Conservation (phyloP, 2,329 filamentous ascomycete genomes). For the Claviceps pazoutovae region DNA sequence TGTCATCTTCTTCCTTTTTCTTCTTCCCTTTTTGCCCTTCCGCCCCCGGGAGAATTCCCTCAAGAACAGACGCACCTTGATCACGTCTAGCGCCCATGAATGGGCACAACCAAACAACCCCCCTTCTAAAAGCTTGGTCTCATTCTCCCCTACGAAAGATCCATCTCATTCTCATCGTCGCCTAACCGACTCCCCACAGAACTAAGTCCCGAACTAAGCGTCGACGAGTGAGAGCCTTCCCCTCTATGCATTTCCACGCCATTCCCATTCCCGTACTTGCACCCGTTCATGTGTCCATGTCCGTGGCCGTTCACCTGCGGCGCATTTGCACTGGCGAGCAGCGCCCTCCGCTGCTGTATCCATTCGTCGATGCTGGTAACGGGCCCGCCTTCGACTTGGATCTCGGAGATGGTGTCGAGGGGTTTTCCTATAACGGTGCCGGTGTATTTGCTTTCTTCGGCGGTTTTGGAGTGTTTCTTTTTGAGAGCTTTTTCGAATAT, state of each 20-base stretch:
- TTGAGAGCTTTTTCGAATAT: conserved; percentile 48
- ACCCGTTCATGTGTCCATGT: no score
- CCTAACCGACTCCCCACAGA: conserved; percentile 28
- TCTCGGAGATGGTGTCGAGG: conserved; percentile 49
- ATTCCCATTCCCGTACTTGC: not conserved
- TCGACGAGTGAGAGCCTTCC: conserved; percentile 19
- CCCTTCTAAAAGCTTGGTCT: not conserved
- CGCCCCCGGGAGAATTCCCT: no score
- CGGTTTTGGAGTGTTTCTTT: conserved; percentile 82
- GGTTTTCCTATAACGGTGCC: conserved; percentile 70
- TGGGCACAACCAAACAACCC: not conserved
- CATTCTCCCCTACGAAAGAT: conserved; percentile 20
- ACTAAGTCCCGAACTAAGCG: conserved; percentile 41
- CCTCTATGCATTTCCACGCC: not conserved
- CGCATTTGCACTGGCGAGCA: conserved; percentile 1
- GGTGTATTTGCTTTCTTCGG: conserved; percentile 73
- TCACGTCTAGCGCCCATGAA: no score
- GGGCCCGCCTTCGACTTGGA: conserved; percentile 64
- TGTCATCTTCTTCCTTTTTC: no score
- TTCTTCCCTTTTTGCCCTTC: no score
- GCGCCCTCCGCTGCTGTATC: conserved; percentile 18
- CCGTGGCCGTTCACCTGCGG: conserved; percentile 2
- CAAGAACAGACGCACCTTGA: no score
- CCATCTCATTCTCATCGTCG: conserved; percentile 35
- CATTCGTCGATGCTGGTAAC: conserved; percentile 23